A percentile compares a stretch with the other conserved stretches of the same genome.
Conservation (phyloP, 2,329 filamentous ascomycete genomes). For the Malbranchea zuffiana region DNA sequence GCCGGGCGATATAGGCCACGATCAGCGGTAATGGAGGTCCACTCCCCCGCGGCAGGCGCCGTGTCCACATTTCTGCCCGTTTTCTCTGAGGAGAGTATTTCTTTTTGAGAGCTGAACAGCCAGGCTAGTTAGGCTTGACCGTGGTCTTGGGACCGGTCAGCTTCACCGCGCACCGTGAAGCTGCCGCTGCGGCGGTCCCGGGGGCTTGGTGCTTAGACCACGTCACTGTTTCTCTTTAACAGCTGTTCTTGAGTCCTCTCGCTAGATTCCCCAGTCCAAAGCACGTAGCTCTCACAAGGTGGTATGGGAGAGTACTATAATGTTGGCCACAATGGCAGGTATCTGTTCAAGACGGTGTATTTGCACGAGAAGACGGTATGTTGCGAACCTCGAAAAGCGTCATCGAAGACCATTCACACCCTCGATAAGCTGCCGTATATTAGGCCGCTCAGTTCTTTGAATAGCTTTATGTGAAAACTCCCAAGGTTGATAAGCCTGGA, state of each 20-base stretch:
- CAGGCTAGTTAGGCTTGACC: neutral
- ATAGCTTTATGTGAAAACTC: conserved; percentile 15
- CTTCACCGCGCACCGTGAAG: neutral
- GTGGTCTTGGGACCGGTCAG: neutral
- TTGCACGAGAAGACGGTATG: conserved; percentile 19
- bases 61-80: neutral
- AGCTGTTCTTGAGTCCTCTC: conserved; percentile 23
- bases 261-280: conserved; percentile 24
- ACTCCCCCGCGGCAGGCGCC: neutral
- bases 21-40: no score
- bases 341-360: conserved; percentile 15
- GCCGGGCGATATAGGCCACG: no score
- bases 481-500: conserved; percentile 16
- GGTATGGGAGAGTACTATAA: conserved; percentile 13
- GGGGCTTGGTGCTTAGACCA: neutral
- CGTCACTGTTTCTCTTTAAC: conserved; percentile 21
- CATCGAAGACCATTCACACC: conserved; percentile 14
- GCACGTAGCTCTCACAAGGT: conserved; percentile 16
- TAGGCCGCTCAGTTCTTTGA: conserved; percentile 14
- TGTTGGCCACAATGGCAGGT: conserved; percentile 8
- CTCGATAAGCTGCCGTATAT: neutral
- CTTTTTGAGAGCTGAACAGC: no score
- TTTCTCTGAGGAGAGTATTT: no score
- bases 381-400: conserved; percentile 17
- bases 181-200: neutral